Evolutionary conservation across 495 filamentous ascomycete genomes (phyloP).

Genomic region (Talaromyces thailandensis): DNA sequence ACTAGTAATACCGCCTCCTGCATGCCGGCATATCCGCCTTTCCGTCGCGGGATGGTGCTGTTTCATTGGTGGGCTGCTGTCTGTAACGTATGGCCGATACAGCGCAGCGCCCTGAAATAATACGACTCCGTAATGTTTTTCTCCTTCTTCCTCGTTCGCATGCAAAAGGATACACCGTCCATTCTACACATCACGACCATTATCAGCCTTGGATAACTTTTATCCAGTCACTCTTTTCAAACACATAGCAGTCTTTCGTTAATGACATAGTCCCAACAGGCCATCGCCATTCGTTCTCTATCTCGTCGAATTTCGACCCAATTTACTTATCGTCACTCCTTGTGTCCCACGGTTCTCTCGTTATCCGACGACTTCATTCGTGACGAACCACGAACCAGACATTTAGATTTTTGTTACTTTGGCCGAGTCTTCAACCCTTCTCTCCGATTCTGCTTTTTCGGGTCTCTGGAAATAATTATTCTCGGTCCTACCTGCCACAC

Average conservation of each 20-base stretch:
- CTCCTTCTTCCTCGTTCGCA: not conserved
- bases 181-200: not conserved
- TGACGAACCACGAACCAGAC: slow-evolving; percentile 3
- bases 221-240: not conserved
- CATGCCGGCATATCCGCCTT: not conserved
- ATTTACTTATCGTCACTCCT: not conserved
- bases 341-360: not conserved
- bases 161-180: not conserved
- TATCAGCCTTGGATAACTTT: not conserved
- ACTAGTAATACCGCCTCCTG: not conserved
- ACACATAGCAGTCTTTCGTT: not conserved
- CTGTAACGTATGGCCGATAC: not conserved
- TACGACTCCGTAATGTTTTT: not conserved
- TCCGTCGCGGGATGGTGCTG: not conserved
- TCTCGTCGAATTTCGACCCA: not conserved
- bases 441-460: not conserved
- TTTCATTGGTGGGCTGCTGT: not conserved
- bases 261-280: not conserved
- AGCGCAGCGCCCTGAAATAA: not conserved
- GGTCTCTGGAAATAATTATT: not conserved
- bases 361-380: slow-evolving; percentile 2
- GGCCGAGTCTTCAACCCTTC: not conserved
- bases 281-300: not conserved
- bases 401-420: not conserved
- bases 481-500: not conserved